A percentile compares a stretch with the other conserved stretches of the same genome.
Conservation (phyloP, 805 yeast species). For the Teunomyces aglyptinius region DNA sequence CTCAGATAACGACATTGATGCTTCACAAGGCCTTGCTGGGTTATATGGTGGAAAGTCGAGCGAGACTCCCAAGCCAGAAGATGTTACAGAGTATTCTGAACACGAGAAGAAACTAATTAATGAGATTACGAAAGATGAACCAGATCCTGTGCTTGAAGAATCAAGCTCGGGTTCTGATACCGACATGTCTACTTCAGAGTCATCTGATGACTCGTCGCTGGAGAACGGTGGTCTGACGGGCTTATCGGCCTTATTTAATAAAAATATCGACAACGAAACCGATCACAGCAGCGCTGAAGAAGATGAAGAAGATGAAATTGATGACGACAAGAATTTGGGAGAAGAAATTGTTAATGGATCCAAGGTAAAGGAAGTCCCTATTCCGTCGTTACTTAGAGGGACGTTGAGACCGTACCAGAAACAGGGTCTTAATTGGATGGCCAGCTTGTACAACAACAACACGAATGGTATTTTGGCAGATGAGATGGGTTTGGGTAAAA, state of each 20-base stretch:
- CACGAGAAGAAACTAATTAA: slow-evolving; percentile 32
- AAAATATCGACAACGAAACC: slow-evolving; percentile 9
- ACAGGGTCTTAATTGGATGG: slow-evolving; percentile 96
- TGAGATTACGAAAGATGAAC: slow-evolving; percentile 11
- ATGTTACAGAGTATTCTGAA: slow-evolving; percentile 26
- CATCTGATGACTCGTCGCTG: neutral
- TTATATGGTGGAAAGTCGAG: slow-evolving; percentile 16
- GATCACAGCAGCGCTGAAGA: slow-evolving; percentile 14
- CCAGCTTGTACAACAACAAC: slow-evolving; percentile 84
- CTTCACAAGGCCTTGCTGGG: slow-evolving; percentile 20
- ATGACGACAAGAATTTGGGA: slow-evolving; percentile 17
- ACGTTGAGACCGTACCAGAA: slow-evolving; percentile 87
- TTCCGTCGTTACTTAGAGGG: slow-evolving; percentile 78
- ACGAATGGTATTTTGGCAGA: slow-evolving; percentile 98
- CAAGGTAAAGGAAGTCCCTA: slow-evolving; percentile 62
- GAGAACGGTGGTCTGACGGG: slow-evolving; percentile 1
- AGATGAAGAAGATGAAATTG: slow-evolving; percentile 6
- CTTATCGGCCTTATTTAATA: slow-evolving; percentile 8
- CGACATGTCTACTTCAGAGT: slow-evolving; percentile 4
- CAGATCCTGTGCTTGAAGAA: slow-evolving; percentile 18
- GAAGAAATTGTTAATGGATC: slow-evolving; percentile 41
- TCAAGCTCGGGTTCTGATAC: slow-evolving; percentile 18
- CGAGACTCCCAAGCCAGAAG: slow-evolving; percentile 2
- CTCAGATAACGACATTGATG: slow-evolving; percentile 10
- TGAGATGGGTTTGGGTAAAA: slow-evolving; percentile 98